phyloP scores from a whole-genome alignment of 305 asterid genomes.

The Rubia tinctorum region DNA sequence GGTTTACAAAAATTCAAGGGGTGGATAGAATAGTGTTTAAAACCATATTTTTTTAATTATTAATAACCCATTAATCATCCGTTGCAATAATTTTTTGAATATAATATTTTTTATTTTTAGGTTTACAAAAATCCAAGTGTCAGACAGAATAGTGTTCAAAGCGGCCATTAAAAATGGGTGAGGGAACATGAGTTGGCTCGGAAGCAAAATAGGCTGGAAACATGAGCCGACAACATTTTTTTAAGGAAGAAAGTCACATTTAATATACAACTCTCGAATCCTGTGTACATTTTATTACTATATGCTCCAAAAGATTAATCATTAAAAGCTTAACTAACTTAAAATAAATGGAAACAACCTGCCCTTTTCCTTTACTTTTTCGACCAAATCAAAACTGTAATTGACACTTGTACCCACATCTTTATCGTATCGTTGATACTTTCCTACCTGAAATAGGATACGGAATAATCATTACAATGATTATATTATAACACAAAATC shows the following conservation, averaged over 20 bases:
- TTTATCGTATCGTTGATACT: background rate
- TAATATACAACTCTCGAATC: background rate
- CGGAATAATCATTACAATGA: background rate
- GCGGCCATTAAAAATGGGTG: background rate
- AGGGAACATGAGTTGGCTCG: conserved; percentile 1
- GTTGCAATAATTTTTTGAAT: too few relatives aligned
- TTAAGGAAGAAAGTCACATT: background rate
- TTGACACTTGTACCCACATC: background rate
- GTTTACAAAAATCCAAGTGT: too few relatives aligned
- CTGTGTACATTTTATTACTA: background rate
- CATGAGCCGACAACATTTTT: conserved; percentile 1
- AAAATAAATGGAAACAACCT: background rate
- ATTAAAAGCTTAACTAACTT: background rate
- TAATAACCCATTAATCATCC: too few relatives aligned
- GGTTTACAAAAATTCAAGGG: too few relatives aligned
- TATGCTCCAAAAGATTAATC: background rate
- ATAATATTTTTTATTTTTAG: too few relatives aligned
- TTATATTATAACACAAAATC: too few relatives aligned
- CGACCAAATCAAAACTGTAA: conserved; percentile 9
- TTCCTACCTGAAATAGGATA: background rate
- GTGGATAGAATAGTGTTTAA: too few relatives aligned
- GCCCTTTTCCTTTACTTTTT: conserved; percentile 2
- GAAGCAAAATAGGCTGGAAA: conserved; percentile 4
- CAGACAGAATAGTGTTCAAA: background rate
- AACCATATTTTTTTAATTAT: too few relatives aligned